phyloP scores from a whole-genome alignment of 1,284 basidiomycete genomes.

The Cryptococcus wingfieldii region DNA sequence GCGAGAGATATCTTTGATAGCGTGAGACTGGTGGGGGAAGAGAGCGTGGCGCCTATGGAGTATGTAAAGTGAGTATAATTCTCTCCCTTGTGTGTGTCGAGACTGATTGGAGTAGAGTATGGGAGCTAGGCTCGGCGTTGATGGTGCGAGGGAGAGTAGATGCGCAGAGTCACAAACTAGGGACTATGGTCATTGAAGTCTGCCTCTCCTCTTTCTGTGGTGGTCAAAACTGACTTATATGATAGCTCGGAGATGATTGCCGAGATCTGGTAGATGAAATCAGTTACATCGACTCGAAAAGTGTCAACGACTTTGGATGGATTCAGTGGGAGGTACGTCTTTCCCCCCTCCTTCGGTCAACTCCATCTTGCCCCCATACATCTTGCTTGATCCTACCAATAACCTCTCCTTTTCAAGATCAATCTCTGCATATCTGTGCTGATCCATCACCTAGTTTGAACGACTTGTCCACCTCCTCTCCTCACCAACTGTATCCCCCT shows the following conservation, averaged over 20 bases:
- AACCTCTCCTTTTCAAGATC: too few species aligned
- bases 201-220: too few species aligned
- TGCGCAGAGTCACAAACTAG: too few species aligned
- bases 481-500: slow-evolving; percentile 14
- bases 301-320: slow-evolving; percentile 41
- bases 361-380: background rate
- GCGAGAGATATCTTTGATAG: slow-evolving; percentile 43
- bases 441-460: slow-evolving; percentile 20
- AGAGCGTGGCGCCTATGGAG: slow-evolving; percentile 29
- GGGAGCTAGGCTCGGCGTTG: slow-evolving; percentile 40
- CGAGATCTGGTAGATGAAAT: slow-evolving; percentile 39
- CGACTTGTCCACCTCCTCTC: slow-evolving; percentile 33
- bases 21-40: slow-evolving; percentile 33
- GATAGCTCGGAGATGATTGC: slow-evolving; percentile 39
- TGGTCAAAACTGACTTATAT: background rate
- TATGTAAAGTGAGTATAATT: slow-evolving; percentile 33
- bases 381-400: too few species aligned
- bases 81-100: background rate
- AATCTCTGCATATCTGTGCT: too few species aligned
- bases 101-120: slow-evolving; percentile 25
- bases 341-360: background rate
- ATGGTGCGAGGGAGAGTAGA: slow-evolving; percentile 11
- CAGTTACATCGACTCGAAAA: slow-evolving; percentile 36
- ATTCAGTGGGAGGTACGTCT: slow-evolving; percentile 41
- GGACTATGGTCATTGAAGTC: too few species aligned